Conservation (phyloP, 1,139 yeast genomes). For the Kurtzmaniella quercitrusa region DNA sequence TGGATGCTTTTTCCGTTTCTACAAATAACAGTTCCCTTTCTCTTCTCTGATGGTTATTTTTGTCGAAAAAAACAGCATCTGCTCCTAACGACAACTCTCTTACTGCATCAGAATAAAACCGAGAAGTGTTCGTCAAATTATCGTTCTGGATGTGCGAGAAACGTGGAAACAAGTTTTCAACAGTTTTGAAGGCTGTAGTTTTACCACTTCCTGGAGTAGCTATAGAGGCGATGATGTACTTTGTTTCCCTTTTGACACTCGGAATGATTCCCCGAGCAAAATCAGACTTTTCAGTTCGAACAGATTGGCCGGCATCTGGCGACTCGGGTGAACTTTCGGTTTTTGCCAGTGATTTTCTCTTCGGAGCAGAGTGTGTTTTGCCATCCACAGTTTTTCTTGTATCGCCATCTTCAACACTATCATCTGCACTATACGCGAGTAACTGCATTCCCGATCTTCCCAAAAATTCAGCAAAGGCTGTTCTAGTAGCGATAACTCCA, state of each 20-base stretch:
- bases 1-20: conserved; percentile 41
- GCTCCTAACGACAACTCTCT: conserved; percentile 25
- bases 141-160: conserved; percentile 81
- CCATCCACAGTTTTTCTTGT: too few species aligned
- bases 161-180: conserved; percentile 48
- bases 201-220: conserved; percentile 97
- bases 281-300: neutral
- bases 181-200: conserved; percentile 71
- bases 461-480: conserved; percentile 47
- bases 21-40: conserved; percentile 69
- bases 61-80: conserved; percentile 66
- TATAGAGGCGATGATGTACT: conserved; percentile 71
- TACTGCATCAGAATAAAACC: conserved; percentile 49
- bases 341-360: too few species aligned
- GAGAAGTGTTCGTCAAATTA: conserved; percentile 38
- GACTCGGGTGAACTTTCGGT: too few species aligned
- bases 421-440: conserved; percentile 9
- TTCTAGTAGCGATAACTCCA: conserved; percentile 72
- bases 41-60: conserved; percentile 71
- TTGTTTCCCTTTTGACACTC: conserved; percentile 13
- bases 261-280: neutral
- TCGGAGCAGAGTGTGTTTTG: too few species aligned
- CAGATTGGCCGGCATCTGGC: too few species aligned
- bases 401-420: neutral
- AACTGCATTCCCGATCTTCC: conserved; percentile 38